phyloP scores from a whole-genome alignment of 2,329 filamentous ascomycete genomes.

The Fusarium denticulatum region DNA sequence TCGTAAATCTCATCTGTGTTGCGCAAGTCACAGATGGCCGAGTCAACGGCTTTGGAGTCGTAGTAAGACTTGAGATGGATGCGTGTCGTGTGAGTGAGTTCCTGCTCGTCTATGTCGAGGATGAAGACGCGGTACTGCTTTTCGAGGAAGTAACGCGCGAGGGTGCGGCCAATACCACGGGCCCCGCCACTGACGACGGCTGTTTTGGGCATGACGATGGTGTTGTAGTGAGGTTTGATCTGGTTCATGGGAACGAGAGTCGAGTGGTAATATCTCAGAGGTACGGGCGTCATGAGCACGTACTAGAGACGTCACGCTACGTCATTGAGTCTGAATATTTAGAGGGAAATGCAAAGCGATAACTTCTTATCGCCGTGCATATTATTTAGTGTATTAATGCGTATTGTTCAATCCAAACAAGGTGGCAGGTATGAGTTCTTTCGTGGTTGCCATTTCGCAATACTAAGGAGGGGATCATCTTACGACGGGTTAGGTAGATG shows the following conservation, averaged over 20 bases:
- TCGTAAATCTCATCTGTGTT: slow-evolving; percentile 1
- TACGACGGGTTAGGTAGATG: fast-evolving
- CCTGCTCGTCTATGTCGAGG: slow-evolving; percentile 13
- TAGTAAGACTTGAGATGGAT: slow-evolving; percentile 12
- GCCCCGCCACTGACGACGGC: slow-evolving; percentile 8
- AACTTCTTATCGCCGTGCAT: not conserved
- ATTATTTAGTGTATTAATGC: fast-evolving
- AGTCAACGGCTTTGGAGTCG: not conserved
- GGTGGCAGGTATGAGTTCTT: fast-evolving
- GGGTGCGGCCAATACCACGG: not conserved
- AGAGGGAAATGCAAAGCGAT: not conserved
- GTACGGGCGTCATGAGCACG: slow-evolving; percentile 3
- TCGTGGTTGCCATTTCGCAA: not conserved
- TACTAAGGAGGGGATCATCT: fast-evolving
- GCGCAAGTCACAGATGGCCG: not conserved
- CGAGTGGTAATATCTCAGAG: not conserved
- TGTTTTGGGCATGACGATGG: not conserved
- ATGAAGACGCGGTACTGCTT: slow-evolving; percentile 4
- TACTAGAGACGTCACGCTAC: slow-evolving; percentile 8
- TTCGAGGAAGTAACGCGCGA: slow-evolving; percentile 7
- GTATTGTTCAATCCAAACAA: fast-evolving
- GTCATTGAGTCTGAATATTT: not conserved
- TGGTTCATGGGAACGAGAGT: fast-evolving
- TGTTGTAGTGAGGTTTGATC: not conserved
- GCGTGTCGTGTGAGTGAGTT: slow-evolving; percentile 1